phyloP scores from a whole-genome alignment of 108 stramenopile genomes.

The Heterococcus sp. region DNA sequence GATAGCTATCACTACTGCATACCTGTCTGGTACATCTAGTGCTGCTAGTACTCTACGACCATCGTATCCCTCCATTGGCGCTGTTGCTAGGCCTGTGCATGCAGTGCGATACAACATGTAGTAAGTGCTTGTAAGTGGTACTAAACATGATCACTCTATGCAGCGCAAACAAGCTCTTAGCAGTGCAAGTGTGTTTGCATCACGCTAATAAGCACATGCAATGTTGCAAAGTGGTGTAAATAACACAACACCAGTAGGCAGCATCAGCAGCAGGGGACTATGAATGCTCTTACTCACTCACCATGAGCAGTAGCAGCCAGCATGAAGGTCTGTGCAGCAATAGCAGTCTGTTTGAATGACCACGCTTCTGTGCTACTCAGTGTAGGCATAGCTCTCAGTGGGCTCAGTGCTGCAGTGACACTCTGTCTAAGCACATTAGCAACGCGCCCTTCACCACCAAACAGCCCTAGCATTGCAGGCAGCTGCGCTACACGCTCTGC shows the following conservation, averaged over 20 bases:
- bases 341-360: slow-evolving; percentile 46
- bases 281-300: no score
- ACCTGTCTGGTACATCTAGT: slow-evolving; percentile 29
- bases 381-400: slow-evolving; percentile 31
- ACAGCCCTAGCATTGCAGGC: slow-evolving; percentile 15
- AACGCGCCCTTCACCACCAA: slow-evolving; percentile 22
- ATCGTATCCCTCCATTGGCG: slow-evolving; percentile 41
- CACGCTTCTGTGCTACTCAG: slow-evolving; percentile 41
- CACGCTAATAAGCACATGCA: no score
- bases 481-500: neutral
- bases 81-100: slow-evolving; percentile 13
- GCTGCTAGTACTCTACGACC: slow-evolving; percentile 15
- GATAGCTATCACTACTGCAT: slow-evolving; percentile 17
- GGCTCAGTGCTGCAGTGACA: slow-evolving; percentile 17
- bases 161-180: no score
- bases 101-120: neutral
- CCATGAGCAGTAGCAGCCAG: slow-evolving; percentile 49
- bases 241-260: no score
- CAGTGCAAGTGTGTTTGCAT: no score
- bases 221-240: no score
- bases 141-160: no score
- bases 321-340: slow-evolving; percentile 56
- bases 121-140: no score
- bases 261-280: no score
- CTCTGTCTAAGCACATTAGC: slow-evolving; percentile 16